A percentile compares a stretch with the other conserved stretches of the same genome.
Evolutionary conservation across 495 filamentous ascomycete genomes (phyloP).

Genomic region (Zalerion maritima): DNA sequence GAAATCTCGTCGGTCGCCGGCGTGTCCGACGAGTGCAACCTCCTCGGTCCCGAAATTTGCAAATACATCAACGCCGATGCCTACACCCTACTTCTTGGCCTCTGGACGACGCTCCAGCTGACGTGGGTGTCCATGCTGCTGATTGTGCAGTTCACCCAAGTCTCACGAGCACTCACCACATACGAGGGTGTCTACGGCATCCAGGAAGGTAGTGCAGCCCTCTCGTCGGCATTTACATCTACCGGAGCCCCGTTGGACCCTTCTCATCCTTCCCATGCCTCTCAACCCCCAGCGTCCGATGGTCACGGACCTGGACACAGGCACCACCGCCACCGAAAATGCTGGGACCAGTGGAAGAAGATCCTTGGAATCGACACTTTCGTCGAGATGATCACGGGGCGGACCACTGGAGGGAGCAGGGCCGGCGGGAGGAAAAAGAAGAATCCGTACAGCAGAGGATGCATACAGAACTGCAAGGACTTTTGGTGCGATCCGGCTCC

Average conservation of each 20-base stretch:
- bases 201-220: slow-evolving; percentile 37
- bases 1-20: slow-evolving; percentile 19
- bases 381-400: slow-evolving; percentile 59
- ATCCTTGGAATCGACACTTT: slow-evolving; percentile 86
- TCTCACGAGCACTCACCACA: slow-evolving; percentile 83
- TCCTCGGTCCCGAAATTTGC: slow-evolving; percentile 64
- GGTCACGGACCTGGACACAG: slow-evolving; percentile 30
- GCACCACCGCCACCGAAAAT: slow-evolving; percentile 42
- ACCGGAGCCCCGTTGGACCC: slow-evolving; percentile 55
- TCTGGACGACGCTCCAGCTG: slow-evolving; percentile 72
- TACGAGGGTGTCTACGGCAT: slow-evolving; percentile 85
- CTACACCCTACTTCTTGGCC: slow-evolving; percentile 60
- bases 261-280: slow-evolving; percentile 17
- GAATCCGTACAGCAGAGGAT: slow-evolving; percentile 76
- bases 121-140: slow-evolving; percentile 94
- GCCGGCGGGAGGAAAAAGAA: slow-evolving; percentile 36
- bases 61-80: slow-evolving; percentile 59
- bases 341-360: slow-evolving; percentile 63
- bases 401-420: slow-evolving; percentile 31
- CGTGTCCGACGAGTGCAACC: slow-evolving; percentile 44
- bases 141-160: slow-evolving; percentile 78
- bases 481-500: slow-evolving; percentile 90
- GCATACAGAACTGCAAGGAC: slow-evolving; percentile 78
- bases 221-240: slow-evolving; percentile 67
- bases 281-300: slow-evolving; percentile 22